Conservation (phyloP, 2,329 filamentous ascomycete genomes). For the Epichloe scottii region DNA sequence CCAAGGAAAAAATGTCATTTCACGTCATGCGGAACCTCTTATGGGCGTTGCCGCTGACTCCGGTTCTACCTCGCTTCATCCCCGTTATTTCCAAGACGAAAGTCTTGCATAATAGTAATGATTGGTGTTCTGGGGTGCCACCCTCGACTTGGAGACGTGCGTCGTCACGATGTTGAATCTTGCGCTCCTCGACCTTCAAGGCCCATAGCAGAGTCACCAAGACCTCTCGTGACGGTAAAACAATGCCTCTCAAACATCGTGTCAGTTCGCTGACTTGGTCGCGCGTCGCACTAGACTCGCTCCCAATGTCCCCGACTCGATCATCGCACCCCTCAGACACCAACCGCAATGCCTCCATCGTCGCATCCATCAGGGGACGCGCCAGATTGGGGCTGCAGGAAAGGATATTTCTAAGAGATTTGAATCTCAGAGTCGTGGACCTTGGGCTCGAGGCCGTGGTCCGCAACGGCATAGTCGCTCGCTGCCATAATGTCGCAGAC, state of each 20-base stretch:
- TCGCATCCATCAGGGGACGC: conserved; percentile 63
- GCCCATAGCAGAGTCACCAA: conserved; percentile 36
- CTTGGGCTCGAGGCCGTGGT: conserved; percentile 38
- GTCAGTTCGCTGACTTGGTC: conserved; percentile 22
- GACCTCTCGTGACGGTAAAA: conserved; percentile 34
- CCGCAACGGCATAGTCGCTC: conserved; percentile 38
- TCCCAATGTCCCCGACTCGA: conserved; percentile 27
- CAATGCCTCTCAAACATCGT: conserved; percentile 23
- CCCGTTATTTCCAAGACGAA: conserved; percentile 14
- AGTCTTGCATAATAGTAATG: conserved; percentile 9
- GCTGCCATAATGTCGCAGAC: conserved; percentile 35
- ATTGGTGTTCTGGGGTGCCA: conserved; percentile 13
- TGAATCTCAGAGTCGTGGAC: conserved; percentile 47
- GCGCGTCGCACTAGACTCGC: conserved; percentile 24
- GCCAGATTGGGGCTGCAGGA: conserved; percentile 62
- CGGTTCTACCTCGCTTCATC: conserved; percentile 11
- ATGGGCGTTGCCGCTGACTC: conserved; percentile 5
- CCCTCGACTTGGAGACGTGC: conserved; percentile 13
- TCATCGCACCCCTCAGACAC: conserved; percentile 45
- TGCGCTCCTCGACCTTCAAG: conserved; percentile 29
- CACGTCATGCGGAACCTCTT: conserved; percentile 13
- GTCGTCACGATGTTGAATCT: conserved; percentile 15
- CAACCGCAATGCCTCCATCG: conserved; percentile 61
- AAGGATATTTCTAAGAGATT: conserved; percentile 51
- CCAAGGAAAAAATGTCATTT: conserved; percentile 6